Percentiles rank a stretch among this genome's conserved stretches.
Evolutionary conservation across 176 grass and related monocot species (phyloP).

Genomic region (bread wheat (Triticum aestivum)): IWGSC_CS_RefSeq_v2.1 NC_057798.1:756614251-756614750

Average conservation of each 20-base stretch:
- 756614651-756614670: background rate
- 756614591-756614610: conserved; percentile 22
- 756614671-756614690: background rate
- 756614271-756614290: conserved; percentile 60
- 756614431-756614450: background rate
- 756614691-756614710: background rate
- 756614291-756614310: background rate
- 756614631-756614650: background rate
- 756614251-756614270: conserved; percentile 29
- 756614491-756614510: conserved; percentile 32
- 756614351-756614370: background rate
- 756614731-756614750: background rate
- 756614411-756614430: conserved; percentile 38
- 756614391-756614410: conserved; percentile 51
- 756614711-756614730: background rate
- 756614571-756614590: background rate
- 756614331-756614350: conserved; percentile 10
- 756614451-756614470: conserved; percentile 33
- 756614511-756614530: background rate
- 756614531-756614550: conserved; percentile 41
- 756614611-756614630: background rate
- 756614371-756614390: conserved; percentile 1
- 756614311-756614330: background rate
- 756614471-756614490: conserved; percentile 7
- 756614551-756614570: background rate